Base-by-base conservation (phyloP, 2,329 filamentous ascomycete species). In the Colletotrichum falcatum region DNA sequence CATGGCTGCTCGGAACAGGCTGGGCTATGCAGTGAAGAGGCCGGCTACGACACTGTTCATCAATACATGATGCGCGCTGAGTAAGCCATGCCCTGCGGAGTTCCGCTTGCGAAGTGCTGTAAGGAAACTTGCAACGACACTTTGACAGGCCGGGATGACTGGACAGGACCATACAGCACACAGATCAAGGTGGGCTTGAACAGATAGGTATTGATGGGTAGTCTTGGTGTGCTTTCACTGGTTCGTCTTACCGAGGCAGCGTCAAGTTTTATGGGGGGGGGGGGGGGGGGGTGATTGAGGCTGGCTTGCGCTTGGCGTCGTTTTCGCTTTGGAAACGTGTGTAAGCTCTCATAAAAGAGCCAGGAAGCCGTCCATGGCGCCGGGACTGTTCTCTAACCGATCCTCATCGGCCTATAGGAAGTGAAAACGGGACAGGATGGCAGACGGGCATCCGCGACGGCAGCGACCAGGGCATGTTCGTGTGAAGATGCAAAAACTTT, bases 401-500 rank as follows among this genome's bases (percentile, higher is more conserved):
- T n/a, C 16, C 5, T 23, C 2, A 14, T 37, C 20, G 9, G 33
- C 23, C 53, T 53, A 5, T 7, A 16, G 33, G 30, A 12, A 55
- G 2, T 20, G 30, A 4, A 9, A 12, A 60, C 1, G 46, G 49
- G 9, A 16, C 23, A 12, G 23, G 23, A 23, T 6, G 5, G 23
- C 5, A 39, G 3, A 51, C 7, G 18, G 33, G 12, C 9, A 9
- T 33, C 0, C 18, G 48, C 35, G 2, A 12, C 26, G 42, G 26
- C 42, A 20, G 35, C 37, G 23, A 51, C 5, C n/a, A 14, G 12
- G 18, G 33, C 26, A 56, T 42, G 26, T 35, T 49, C 56, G 33
- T 62, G 48, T 62, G 48, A 49, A 70, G 58, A 56, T 48, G 54
- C 44, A 67, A 55, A 55, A 63, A 62, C 53, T 62, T 68, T 70